Base-by-base conservation (phyloP, 345 rosid species). In the Brassica nigra region DNA sequence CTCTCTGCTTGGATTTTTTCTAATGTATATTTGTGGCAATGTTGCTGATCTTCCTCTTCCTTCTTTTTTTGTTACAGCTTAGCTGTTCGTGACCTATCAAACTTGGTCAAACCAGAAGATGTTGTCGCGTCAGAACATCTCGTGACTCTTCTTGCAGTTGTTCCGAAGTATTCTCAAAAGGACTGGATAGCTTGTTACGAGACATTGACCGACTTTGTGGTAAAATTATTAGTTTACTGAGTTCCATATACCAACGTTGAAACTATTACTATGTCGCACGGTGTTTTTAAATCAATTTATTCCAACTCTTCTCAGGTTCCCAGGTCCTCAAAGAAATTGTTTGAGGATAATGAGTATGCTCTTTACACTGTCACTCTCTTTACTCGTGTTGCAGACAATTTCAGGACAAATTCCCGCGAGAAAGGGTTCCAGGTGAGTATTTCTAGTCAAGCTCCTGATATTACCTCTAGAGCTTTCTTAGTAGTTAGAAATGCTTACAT, bases 11-110 rank as follows among this genome's bases (percentile, higher is more conserved):
- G 52, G 20, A 14, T 8, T 37, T 18, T 34, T 31, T 10, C 15
- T 5, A 3, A 37, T 23, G 29, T 42, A 42, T 34, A 34, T 4
- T 39, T 37, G 27, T 65, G 54, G 68, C 68, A 62, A 27, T 63
- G 58, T 71, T 28, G 68, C 71, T 80, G 82, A 76, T 73, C 62
- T 16, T 12, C 11, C 58, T 78, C 62, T 20, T 36, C 69, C 2
- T 36, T 9, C 2, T 10, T 39, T 2, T 37, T 55, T 34, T 70
- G 67, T 76, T 82, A 80, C 95, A 96, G 99, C 87, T 90, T 96
- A 86, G 98, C 99, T 80, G 98, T 96, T 78, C 95, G 99, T 83
- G 99, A 96, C 90, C 92, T 93, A 66, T 93, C 99, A 66, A 87
- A 80, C 88, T 80, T 93, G 79, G 99, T 96, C 73, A 93, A 96